These are phyloP conservation scores for Phytophthora sp. DNA, from an alignment of 352 stramenopile species.

Conservation along the genomic window DNA sequence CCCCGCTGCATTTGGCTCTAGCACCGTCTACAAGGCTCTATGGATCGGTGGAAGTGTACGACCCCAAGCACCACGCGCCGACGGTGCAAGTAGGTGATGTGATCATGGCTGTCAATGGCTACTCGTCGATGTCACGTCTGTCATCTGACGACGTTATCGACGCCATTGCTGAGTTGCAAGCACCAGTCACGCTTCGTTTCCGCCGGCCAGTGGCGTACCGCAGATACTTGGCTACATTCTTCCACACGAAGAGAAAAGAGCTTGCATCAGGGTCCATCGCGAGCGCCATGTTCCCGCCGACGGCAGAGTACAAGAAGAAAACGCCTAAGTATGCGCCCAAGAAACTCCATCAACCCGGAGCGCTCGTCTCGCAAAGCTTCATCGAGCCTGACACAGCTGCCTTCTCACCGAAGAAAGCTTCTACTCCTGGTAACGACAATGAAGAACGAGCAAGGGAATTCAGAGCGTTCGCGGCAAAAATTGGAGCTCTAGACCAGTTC, in stretches of 20 bases:
- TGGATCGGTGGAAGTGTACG: conserved; percentile 76
- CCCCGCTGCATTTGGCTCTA: conserved; percentile 55
- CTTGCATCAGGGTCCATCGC: conserved; percentile 57
- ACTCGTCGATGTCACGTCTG: conserved; percentile 50
- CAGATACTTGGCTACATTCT: conserved; percentile 57
- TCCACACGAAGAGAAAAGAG: conserved; percentile 33
- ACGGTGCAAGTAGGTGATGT: conserved; percentile 68
- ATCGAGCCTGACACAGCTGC: conserved; percentile 34
- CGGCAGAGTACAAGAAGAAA: conserved; percentile 68
- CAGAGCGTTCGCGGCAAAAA: conserved; percentile 54
- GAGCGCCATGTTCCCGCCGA: conserved; percentile 71
- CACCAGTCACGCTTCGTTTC: conserved; percentile 60
- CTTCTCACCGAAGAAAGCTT: conserved; percentile 22
- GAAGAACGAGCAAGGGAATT: conserved; percentile 40
- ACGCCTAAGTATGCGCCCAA: conserved; percentile 11
- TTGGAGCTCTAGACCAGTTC: conserved; percentile 63
- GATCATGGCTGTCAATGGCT: conserved; percentile 69
- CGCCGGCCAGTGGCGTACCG: conserved; percentile 63
- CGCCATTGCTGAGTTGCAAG: conserved; percentile 46
- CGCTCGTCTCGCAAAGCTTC: conserved; percentile 41
- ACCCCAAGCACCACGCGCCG: conserved; percentile 53
- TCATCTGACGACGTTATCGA: conserved; percentile 67
- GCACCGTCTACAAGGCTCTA: conserved; percentile 78
- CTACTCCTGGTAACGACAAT: conserved; percentile 20
- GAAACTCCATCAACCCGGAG: conserved; percentile 17